These are phyloP conservation scores for Cicer pinnatifidum DNA, from an alignment of 306 rosid genomes.

Conservation along the genomic window DNA sequence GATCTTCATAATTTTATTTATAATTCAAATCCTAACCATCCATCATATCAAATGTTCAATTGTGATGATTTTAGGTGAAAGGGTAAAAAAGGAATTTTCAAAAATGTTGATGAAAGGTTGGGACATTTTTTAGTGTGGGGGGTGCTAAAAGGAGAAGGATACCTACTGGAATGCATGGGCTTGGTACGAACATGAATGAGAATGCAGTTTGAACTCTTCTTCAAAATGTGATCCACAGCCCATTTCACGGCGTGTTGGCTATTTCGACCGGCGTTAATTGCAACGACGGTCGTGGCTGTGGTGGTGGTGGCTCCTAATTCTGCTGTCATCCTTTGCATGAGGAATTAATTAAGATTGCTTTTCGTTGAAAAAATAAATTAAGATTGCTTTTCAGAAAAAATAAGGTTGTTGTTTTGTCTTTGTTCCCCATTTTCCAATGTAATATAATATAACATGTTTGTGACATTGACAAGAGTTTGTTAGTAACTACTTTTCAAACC, in stretches of 20 bases:
- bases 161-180: conserved; percentile 72
- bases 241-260: conserved; percentile 74
- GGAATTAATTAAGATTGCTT: neutral
- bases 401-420: neutral
- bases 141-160: conserved; percentile 51
- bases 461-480: neutral
- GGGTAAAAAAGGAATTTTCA: neutral
- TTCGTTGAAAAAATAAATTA: too few species aligned
- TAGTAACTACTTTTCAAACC: neutral
- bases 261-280: conserved; percentile 63
- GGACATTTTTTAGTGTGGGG: neutral
- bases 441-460: neutral
- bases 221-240: conserved; percentile 75
- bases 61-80: neutral
- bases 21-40: neutral
- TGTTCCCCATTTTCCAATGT: neutral
- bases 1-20: neutral
- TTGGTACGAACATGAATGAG: conserved; percentile 71
- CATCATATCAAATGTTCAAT: neutral
- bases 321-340: neutral
- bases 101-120: neutral
- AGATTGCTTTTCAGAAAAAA: neutral
- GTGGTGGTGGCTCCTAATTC: neutral
- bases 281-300: conserved; percentile 55
- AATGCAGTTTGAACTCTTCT: conserved; percentile 47